Conservation (phyloP, 768 basidiomycete species). For the Suillus subaureus region DNA sequence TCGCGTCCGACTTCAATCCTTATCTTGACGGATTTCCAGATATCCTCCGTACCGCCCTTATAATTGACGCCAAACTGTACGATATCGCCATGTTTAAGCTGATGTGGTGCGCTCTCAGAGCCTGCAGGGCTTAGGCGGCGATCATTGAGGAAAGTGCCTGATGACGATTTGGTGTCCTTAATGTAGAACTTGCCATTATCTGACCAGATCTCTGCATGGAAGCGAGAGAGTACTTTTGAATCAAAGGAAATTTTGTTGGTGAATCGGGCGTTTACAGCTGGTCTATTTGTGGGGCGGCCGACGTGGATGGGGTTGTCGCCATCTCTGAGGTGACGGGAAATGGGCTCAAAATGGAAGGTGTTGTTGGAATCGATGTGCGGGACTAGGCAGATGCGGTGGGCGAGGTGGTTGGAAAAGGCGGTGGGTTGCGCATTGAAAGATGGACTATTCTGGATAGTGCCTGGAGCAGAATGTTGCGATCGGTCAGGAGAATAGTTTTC, state of each 20-base stretch:
- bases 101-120: slow-evolving; percentile 73
- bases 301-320: slow-evolving; percentile 78
- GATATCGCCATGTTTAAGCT: slow-evolving; percentile 91
- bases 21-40: slow-evolving; percentile 97
- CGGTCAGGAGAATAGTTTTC: neutral
- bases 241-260: slow-evolving; percentile 75
- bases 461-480: neutral
- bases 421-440: neutral
- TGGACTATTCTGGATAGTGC: neutral
- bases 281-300: slow-evolving; percentile 91
- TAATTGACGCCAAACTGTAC: slow-evolving; percentile 97
- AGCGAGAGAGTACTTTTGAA: slow-evolving; percentile 86
- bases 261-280: slow-evolving; percentile 35
- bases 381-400: slow-evolving; percentile 88
- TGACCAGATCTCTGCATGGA: slow-evolving; percentile 94
- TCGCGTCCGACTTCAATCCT: slow-evolving; percentile 86
- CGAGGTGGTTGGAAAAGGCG: slow-evolving; percentile 18
- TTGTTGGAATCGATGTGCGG: slow-evolving; percentile 92
- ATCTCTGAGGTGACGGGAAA: slow-evolving; percentile 79
- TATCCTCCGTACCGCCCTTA: slow-evolving; percentile 95
- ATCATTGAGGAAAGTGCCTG: slow-evolving; percentile 96
- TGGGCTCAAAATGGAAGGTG: slow-evolving; percentile 90
- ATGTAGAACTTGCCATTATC: slow-evolving; percentile 78
- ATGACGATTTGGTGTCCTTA: slow-evolving; percentile 85
- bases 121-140: slow-evolving; percentile 84